Evolutionary conservation across 2,329 filamentous ascomycete genomes (phyloP).

Genomic region (Cryoendolithus antarcticus): DNA sequence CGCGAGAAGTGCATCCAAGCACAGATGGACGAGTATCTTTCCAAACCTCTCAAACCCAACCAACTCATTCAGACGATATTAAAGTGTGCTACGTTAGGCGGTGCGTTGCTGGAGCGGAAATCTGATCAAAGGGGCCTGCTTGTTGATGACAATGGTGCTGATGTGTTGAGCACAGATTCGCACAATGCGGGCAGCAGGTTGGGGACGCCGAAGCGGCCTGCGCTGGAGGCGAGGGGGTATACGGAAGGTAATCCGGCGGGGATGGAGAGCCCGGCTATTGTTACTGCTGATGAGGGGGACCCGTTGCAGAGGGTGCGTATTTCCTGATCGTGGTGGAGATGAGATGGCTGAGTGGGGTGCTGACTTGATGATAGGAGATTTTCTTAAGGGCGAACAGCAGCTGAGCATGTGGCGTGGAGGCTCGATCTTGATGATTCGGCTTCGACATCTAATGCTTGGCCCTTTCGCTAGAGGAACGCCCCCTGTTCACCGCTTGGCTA

Average conservation of each 20-base stretch:
- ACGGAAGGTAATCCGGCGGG: slow-evolving; percentile 55
- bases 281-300: slow-evolving; percentile 49
- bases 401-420: slow-evolving; percentile 5
- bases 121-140: slow-evolving; percentile 26
- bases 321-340: slow-evolving; percentile 2
- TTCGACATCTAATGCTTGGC: too few relatives aligned
- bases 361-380: slow-evolving; percentile 12
- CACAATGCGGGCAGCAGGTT: slow-evolving; percentile 9
- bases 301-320: slow-evolving; percentile 42
- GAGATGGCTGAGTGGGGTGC: neutral
- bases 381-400: slow-evolving; percentile 18
- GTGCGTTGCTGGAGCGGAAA: slow-evolving; percentile 67
- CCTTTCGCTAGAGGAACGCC: too few relatives aligned
- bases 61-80: slow-evolving; percentile 96
- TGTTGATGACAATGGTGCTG: slow-evolving; percentile 11
- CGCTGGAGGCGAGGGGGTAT: slow-evolving; percentile 50
- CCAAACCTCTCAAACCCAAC: slow-evolving; percentile 92
- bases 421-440: too few relatives aligned
- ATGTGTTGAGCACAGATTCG: slow-evolving; percentile 6
- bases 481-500: too few relatives aligned
- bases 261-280: slow-evolving; percentile 50
- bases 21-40: slow-evolving; percentile 98
- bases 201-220: slow-evolving; percentile 32
- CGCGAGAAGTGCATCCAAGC: slow-evolving; percentile 96
- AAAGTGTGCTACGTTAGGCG: slow-evolving; percentile 86